A percentile compares a stretch with the other conserved stretches of the same genome.
Conservation (phyloP, 176 grass and related monocot genomes). For the Pharus latifolius region DNA sequence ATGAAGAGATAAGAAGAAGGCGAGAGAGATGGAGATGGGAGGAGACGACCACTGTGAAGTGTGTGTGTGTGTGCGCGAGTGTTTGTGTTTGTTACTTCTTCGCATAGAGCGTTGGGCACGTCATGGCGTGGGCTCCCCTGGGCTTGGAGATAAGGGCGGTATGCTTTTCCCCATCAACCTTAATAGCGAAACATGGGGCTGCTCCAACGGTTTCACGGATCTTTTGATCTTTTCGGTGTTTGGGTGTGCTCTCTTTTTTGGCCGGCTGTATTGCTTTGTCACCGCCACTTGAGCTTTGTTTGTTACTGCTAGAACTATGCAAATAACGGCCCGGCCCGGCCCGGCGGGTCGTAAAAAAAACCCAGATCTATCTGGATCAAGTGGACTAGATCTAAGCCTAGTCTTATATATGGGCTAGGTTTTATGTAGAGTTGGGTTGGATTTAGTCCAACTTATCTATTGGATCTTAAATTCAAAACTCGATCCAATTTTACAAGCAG, state of each 20-base stretch:
- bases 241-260: neutral
- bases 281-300: no score
- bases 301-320: no score
- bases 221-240: neutral
- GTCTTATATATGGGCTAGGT: no score
- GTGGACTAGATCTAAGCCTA: no score
- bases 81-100: neutral
- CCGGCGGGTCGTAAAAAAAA: no score
- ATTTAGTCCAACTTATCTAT: no score
- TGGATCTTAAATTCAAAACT: no score
- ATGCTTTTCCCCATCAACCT: neutral
- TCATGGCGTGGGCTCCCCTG: conserved; percentile 22
- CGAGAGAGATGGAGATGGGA: neutral
- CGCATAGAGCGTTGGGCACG: neutral
- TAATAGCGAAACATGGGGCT: conserved; percentile 29
- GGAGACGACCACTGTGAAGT: neutral
- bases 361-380: no score
- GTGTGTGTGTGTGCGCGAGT: neutral
- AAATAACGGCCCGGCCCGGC: no score
- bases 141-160: conserved; percentile 22
- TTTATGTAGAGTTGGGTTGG: no score
- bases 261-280: neutral
- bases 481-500: no score
- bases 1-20: conserved; percentile 17
- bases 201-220: conserved; percentile 31